phyloP scores from a whole-genome alignment of 345 rosid species.

The Boechera retrofracta region DNA sequence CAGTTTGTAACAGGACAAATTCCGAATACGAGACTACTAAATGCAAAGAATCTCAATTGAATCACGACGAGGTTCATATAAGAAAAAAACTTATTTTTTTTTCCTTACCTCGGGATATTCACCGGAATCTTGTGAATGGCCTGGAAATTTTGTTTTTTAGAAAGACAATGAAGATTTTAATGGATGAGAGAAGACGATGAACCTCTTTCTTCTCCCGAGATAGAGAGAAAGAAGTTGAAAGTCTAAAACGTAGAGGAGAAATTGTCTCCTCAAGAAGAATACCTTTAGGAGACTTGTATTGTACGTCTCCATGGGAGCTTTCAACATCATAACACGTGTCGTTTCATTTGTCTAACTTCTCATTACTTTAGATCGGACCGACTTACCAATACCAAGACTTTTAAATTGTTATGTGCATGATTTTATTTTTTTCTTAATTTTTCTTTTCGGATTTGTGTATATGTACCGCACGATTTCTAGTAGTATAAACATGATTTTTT shows the following conservation, averaged over 20 bases:
- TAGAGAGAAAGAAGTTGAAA: not conserved
- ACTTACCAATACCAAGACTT: conserved; percentile 4
- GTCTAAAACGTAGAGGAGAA: conserved; percentile 15
- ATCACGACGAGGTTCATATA: not conserved
- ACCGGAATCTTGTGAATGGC: conserved; percentile 11
- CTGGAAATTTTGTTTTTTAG: not conserved
- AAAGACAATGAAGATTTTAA: not conserved
- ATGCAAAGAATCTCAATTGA: not conserved
- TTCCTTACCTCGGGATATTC: conserved; percentile 6
- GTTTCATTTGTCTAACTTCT: not conserved
- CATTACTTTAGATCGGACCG: not conserved
- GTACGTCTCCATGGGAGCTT: conserved; percentile 24
- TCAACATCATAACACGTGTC: conserved; percentile 31
- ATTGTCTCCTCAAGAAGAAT: conserved; percentile 26
- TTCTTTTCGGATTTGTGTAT: not conserved
- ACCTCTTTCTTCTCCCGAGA: conserved; percentile 23
- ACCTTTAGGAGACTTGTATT: conserved; percentile 31
- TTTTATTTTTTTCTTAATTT: no score
- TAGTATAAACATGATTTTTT: not conserved
- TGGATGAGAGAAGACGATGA: conserved; percentile 11
- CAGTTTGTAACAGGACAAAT: not conserved
- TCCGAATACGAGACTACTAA: not conserved
- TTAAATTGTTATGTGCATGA: not conserved
- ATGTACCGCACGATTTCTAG: conserved; percentile 27
- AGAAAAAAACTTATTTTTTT: not conserved